Conservation (phyloP, 352 stramenopile genomes). For the Phytophthora niederhauseri region DNA sequence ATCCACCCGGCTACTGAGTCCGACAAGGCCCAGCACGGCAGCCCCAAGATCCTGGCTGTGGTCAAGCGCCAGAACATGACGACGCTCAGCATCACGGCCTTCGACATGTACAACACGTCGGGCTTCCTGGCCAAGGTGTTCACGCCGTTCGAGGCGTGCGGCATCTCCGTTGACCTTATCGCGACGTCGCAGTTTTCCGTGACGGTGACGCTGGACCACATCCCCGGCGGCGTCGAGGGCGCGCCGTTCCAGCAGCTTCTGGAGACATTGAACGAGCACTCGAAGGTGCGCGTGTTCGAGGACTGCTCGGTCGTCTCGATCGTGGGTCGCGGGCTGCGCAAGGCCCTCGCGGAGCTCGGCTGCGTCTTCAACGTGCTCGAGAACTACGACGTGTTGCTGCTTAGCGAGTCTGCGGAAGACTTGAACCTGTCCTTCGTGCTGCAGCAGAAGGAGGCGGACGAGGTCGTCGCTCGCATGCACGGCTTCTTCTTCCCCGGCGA, state of each 20-base stretch:
- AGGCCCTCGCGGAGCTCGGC: constrained; percentile 80
- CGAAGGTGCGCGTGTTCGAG: constrained; percentile 77
- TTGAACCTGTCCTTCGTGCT: constrained; percentile 92
- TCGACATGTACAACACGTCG: constrained; percentile 86
- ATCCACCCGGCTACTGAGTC: constrained; percentile 53
- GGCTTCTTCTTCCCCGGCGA: constrained; percentile 67
- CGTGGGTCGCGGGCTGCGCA: constrained; percentile 80
- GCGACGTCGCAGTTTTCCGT: constrained; percentile 91
- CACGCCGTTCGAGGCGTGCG: constrained; percentile 80
- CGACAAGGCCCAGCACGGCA: constrained; percentile 41
- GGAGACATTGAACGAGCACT: constrained; percentile 68
- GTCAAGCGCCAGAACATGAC: constrained; percentile 87
- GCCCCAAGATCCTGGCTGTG: constrained; percentile 88
- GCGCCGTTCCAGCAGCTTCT: constrained; percentile 73
- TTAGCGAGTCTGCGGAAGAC: constrained; percentile 89
- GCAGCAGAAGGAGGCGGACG: constrained; percentile 77
- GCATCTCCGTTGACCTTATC: constrained; percentile 90
- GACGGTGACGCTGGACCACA: constrained; percentile 88
- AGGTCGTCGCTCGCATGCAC: constrained; percentile 84
- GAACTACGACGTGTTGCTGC: constrained; percentile 83
- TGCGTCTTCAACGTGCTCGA: constrained; percentile 88
- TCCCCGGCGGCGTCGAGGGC: constrained; percentile 77
- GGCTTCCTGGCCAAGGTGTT: constrained; percentile 91
- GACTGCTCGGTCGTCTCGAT: constrained; percentile 90
- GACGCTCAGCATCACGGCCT: constrained; percentile 88